phyloP scores from a whole-genome alignment of 345 rosid species.

The Euphorbia peplus region DNA sequence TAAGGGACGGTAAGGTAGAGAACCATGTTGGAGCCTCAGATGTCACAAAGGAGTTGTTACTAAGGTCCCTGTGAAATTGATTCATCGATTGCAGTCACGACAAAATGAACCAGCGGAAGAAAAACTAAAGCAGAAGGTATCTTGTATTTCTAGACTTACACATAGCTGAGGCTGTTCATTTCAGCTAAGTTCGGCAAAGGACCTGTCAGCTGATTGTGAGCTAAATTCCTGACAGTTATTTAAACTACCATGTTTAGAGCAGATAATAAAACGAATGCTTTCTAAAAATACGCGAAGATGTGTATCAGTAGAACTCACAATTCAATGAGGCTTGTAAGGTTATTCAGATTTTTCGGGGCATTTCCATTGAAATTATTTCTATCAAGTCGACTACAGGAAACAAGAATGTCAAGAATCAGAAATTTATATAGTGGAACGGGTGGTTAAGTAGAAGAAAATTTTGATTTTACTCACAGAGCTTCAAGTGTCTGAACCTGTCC shows the following conservation, averaged over 20 bases:
- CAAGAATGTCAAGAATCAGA: conserved; percentile 11
- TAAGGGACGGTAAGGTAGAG: conserved; percentile 75
- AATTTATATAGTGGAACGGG: not conserved
- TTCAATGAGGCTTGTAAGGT: conserved; percentile 67
- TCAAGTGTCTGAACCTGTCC: conserved; percentile 80
- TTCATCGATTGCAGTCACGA: conserved; percentile 4
- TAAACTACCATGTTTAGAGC: not conserved
- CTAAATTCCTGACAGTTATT: conserved; percentile 61
- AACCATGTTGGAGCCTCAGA: conserved; percentile 81
- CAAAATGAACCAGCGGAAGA: conserved; percentile 3
- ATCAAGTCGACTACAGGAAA: conserved; percentile 83
- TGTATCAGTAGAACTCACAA: conserved; percentile 44
- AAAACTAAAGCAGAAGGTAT: not conserved
- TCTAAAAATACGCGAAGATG: not conserved
- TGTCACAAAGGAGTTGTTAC: conserved; percentile 71
- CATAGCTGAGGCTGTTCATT: conserved; percentile 65
- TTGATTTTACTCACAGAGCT: conserved; percentile 77
- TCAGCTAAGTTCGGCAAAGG: conserved; percentile 67
- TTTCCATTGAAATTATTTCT: conserved; percentile 65
- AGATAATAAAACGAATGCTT: not conserved
- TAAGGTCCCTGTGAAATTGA: conserved; percentile 64
- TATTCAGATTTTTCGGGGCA: conserved; percentile 65
- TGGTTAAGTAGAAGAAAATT: not conserved
- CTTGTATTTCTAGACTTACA: conserved; percentile 43
- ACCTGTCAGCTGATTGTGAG: conserved; percentile 70